Evolutionary conservation across 2,329 filamentous ascomycete species (phyloP).

Genomic region (Cadophora gregata): DNA sequence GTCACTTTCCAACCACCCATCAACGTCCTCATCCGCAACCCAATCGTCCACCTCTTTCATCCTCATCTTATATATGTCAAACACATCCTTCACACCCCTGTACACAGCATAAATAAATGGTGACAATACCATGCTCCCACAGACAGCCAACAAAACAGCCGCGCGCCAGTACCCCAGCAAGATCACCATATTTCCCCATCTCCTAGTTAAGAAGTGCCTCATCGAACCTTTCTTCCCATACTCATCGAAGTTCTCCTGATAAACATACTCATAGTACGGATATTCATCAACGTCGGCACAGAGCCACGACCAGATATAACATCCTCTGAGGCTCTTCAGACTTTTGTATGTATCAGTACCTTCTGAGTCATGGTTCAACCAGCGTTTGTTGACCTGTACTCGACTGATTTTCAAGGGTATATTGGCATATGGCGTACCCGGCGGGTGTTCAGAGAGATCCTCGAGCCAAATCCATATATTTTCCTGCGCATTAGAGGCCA

Average conservation of each 20-base stretch:
- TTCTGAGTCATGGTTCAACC: slow-evolving; percentile 8
- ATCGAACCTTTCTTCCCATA: slow-evolving; percentile 34
- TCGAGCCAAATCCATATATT: slow-evolving; percentile 28
- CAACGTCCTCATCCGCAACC: slow-evolving; percentile 32
- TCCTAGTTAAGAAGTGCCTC: slow-evolving; percentile 28
- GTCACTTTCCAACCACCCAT: slow-evolving; percentile 28
- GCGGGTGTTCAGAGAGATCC: slow-evolving; percentile 25
- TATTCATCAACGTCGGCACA: slow-evolving; percentile 30
- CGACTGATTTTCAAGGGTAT: slow-evolving; percentile 7
- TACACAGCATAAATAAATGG: slow-evolving; percentile 27
- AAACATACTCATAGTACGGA: slow-evolving; percentile 35
- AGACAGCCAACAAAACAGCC: slow-evolving; percentile 23
- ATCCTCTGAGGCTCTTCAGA: slow-evolving; percentile 26
- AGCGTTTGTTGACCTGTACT: slow-evolving; percentile 11
- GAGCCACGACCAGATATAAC: slow-evolving; percentile 31
- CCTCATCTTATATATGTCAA: slow-evolving; percentile 27
- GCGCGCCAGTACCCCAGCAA: slow-evolving; percentile 26
- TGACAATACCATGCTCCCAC: slow-evolving; percentile 30
- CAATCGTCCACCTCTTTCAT: slow-evolving; percentile 32
- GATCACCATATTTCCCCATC: slow-evolving; percentile 27
- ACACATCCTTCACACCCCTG: slow-evolving; percentile 23
- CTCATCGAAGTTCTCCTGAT: slow-evolving; percentile 32
- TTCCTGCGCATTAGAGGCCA: slow-evolving; percentile 25
- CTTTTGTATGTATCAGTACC: slow-evolving; percentile 26
- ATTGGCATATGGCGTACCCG: slow-evolving; percentile 14